Evolutionary conservation across 805 yeast species (phyloP), one percentile per base, ranked within the genome.

Genomic region (Sugiyamaella mastotermitis): DNA sequence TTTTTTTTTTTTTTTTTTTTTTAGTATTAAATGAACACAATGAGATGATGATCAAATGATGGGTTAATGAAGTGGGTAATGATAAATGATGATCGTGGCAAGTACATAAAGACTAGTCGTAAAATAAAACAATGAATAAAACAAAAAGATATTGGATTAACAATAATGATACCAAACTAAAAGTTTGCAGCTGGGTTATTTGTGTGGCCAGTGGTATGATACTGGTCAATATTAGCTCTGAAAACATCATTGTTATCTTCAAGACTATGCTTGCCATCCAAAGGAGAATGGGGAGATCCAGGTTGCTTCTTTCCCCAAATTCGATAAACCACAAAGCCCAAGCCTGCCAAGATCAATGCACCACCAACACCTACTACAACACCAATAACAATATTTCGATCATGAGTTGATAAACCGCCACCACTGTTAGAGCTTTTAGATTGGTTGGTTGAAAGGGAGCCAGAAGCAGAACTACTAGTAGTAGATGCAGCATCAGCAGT

Each of bases 361-460:
- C 78, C 76, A 37, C 84, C 84, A 10, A 82, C 71, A 39, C 87
- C 87, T 4, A 80, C 80, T 20, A 76, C 80, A 42, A 79, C 78
- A 27, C 87, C 87, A 37, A 79, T 69, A 17, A 80, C 74, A 24
- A 80, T 69, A 40, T 70, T 71, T 38, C 72, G 66, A 42, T 71
- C 59, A 35, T 71, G 68, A 11, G 64, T 51, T 1, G 79, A 66
- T 5, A 78, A 58, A 0, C 80, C 80, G 3, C 59, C 51, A 5
- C 52, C 11, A 53, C 45, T 2, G 47, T 45, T 5, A 59, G 35
- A 3, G 27, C 33, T 18, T 15, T 24, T 35, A 14, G 52, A 50
- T 11, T 14, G 5, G 14, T 27, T 27, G 15, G 30, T n/a, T n/a
- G n/a, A n/a, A n/a, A n/a, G 22, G 3, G 56, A 30, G 5, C 55